A percentile compares a stretch with the other conserved stretches of the same genome.
These are phyloP conservation scores for Coniosporium tulheliwenetii DNA, from an alignment of 2,329 filamentous ascomycete genomes.

Conservation along the genomic window DNA sequence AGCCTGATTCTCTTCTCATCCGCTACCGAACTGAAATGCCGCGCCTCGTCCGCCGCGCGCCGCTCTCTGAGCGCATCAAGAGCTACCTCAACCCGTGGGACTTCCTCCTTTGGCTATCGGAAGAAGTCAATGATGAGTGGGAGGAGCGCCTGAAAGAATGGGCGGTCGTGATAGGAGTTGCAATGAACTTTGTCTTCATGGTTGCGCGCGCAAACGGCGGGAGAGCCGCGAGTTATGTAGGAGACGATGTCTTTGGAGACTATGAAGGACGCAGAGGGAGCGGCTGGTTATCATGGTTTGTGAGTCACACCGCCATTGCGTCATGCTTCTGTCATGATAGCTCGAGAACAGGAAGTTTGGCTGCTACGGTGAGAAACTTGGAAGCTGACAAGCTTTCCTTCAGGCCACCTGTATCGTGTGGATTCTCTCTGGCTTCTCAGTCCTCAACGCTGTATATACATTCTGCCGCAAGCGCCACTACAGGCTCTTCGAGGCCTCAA, in stretches of 20 bases:
- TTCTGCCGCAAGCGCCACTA: constrained; percentile 73
- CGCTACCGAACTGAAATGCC: constrained; percentile 38
- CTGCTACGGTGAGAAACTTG: constrained; percentile 5
- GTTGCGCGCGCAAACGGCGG: constrained; percentile 67
- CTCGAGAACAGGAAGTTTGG: no score
- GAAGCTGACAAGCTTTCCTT: neutral
- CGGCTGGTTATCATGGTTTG: constrained; percentile 53
- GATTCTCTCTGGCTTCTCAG: constrained; percentile 49
- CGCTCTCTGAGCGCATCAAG: constrained; percentile 66
- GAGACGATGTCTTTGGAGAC: constrained; percentile 78
- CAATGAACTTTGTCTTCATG: constrained; percentile 64
- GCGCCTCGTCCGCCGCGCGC: constrained; percentile 65
- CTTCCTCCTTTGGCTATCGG: constrained; percentile 77
- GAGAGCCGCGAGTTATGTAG: constrained; percentile 27
- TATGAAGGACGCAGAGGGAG: constrained; percentile 31
- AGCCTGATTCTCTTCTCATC: no score
- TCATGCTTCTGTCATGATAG: no score
- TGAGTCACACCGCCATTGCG: constrained; percentile 24
- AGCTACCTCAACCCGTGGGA: constrained; percentile 76
- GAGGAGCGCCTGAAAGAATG: constrained; percentile 61
- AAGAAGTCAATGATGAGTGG: constrained; percentile 86
- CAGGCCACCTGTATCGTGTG: constrained; percentile 49
- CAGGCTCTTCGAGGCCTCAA: constrained; percentile 73
- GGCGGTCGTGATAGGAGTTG: constrained; percentile 59
- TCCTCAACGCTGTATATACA: constrained; percentile 65